Evolutionary conservation across 345 rosid species (phyloP), one percentile per base, ranked within the genome.

Genomic region (Kernera saxatilis): DNA sequence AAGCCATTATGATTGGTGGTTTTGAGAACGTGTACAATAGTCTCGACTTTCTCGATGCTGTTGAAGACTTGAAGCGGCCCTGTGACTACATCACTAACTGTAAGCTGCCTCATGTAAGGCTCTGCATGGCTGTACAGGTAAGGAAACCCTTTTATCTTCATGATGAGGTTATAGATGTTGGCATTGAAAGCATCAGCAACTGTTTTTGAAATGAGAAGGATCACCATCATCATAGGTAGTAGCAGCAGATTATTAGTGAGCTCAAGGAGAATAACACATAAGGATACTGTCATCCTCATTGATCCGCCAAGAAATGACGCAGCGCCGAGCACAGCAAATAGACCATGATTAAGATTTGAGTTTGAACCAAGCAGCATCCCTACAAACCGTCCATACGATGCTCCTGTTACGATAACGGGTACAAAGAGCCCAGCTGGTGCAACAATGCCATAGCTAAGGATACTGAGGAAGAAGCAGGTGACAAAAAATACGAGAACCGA

Each of bases 271-370:
- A 94, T 86, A 25, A 88, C 97, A 73, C 97, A 89, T 21, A 90
- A 77, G 37, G 97, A 94, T 43, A 94, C 93, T 0, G 99, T 94
- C 91, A 81, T 87, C 85, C 97, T 84, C 99, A 91, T 94, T 21
- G 99, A 81, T 70, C 99, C 98, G 5, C 96, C 96, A 13, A 89
- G 93, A 73, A 94, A 81, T 17, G 99, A 86, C 6, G 97, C 93
- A 69, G 97, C 97, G 37, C 96, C 99, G 2, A 94, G 86, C 64
- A 89, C 96, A 30, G 96, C 99, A 63, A 81, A 94, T 41, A 93
- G 89, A 52, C 97, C 97, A 6, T 89, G 87, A 73, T 89, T 82
- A 61, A 93, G 96, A 76, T 57, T 79, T 21, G 89, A 64, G 73
- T 68, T 68, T 19, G 89, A 52, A 25, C 90, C 84, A 43, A 91